Evolutionary conservation across 306 rosid genomes (phyloP), one percentile per base, ranked within the genome.

Genomic region (Quercus agrifolia): DNA sequence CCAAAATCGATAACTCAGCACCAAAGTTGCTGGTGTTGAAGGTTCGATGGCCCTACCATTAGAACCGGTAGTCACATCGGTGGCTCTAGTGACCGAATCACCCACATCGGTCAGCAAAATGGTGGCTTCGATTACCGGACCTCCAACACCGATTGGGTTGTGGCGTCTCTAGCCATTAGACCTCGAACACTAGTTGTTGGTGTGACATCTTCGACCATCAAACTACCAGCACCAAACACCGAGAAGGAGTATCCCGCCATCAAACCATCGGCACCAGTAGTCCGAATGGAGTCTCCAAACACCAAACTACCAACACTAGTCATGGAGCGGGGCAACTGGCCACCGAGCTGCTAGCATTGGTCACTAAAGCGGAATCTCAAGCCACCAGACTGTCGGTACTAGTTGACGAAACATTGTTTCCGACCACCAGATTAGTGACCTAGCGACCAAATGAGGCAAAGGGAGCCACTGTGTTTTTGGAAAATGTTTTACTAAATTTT

Each of bases 381-480:
- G 44, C 44, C 44, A 0, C 44, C 10, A 6, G 0, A 38, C 0
- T 0, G 0, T 38, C 0, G 0, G 2, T 6, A 1, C 44, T 6
- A 38, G 44, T 38, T 1, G 44, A 6, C 0, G 0, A 6, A 38
- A 2, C 44, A 6, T 38, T 38, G 44, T 6, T 38, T 38, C 0
- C 0, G 0, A 38, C 9, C 9, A 38, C 2, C 7, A 0, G 2
- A 38, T 0, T 38, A 0, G 44, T 6, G 10, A 38, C 44, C 10
- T 6, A 35, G 0, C 0, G 0, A 35, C 44, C 44, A 38, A 38
- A 38, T 0, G 0, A 38, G 44, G 44, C 44, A 38, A 6, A 0
- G 10, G 44, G 10, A 38, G 44, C 44, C 44, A 38, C 0, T 6
- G 44, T 38, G 44, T 38, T 38, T 38, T 38, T 1, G 2, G 0